Conservation (phyloP, 805 yeast species). For the Ogataea philodendri region DNA sequence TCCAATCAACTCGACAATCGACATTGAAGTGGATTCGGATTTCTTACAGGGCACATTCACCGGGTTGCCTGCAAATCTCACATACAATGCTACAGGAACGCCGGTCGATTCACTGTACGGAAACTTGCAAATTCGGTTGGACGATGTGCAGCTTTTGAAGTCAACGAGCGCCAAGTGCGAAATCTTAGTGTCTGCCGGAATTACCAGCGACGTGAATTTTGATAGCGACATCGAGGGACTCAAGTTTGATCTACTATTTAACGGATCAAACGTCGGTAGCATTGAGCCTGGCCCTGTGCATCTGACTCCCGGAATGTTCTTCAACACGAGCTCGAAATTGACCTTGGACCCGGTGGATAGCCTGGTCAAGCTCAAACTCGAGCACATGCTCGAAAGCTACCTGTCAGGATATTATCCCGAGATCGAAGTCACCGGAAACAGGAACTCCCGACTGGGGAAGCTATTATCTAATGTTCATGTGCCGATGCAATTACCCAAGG, state of each 20-base stretch:
- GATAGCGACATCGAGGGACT: slow-evolving; percentile 27
- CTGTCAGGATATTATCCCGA: slow-evolving; percentile 39
- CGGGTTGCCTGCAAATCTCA: slow-evolving; percentile 1
- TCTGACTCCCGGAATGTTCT: slow-evolving; percentile 20
- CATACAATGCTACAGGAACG: slow-evolving; percentile 1
- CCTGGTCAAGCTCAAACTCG: slow-evolving; percentile 27
- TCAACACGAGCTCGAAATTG: slow-evolving; percentile 26
- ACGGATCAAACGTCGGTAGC: slow-evolving; percentile 37
- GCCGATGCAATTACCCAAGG: slow-evolving; percentile 31
- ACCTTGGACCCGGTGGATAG: slow-evolving; percentile 17
- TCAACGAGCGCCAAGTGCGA: slow-evolving; percentile 28
- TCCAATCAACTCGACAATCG: slow-evolving; percentile 12
- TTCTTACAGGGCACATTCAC: slow-evolving; percentile 20
- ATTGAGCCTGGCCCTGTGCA: slow-evolving; percentile 27
- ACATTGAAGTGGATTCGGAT: slow-evolving; percentile 25
- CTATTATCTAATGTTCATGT: slow-evolving; percentile 28
- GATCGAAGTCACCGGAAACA: slow-evolving; percentile 32
- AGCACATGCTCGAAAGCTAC: slow-evolving; percentile 37
- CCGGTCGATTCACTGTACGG: slow-evolving; percentile 7
- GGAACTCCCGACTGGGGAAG: slow-evolving; percentile 26
- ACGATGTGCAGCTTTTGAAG: slow-evolving; percentile 25
- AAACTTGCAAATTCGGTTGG: slow-evolving; percentile 9
- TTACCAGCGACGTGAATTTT: slow-evolving; percentile 32
- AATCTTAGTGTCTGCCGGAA: slow-evolving; percentile 32
- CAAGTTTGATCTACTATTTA: slow-evolving; percentile 26